These are phyloP conservation scores for Nemania sp. DNA, from an alignment of 2,329 filamentous ascomycete genomes.

Conservation along the genomic window DNA sequence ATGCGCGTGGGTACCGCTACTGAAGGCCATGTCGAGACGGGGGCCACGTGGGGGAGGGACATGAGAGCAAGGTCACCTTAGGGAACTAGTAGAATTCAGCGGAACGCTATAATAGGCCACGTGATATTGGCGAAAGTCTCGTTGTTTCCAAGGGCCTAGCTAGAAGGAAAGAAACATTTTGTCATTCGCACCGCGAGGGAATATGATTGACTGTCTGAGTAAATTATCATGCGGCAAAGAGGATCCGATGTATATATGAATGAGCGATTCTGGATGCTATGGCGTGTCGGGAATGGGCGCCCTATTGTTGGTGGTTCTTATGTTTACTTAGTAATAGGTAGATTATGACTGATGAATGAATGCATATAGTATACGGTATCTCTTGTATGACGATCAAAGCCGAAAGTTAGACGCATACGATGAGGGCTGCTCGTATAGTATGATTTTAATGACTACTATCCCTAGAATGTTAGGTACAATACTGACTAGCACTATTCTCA, in stretches of 20 bases:
- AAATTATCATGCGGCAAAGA: neutral
- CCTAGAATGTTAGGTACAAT: neutral
- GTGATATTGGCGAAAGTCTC: neutral
- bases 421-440: neutral
- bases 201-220: neutral
- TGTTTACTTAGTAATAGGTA: neutral
- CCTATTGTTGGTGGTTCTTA: neutral
- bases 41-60: too few relatives aligned
- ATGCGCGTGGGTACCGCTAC: conserved; percentile 30
- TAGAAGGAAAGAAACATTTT: neutral
- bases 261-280: neutral
- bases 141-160: neutral
- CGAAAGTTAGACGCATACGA: too few relatives aligned
- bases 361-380: too few relatives aligned
- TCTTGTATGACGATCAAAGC: neutral
- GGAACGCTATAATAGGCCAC: too few relatives aligned
- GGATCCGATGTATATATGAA: neutral
- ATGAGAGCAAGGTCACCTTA: too few relatives aligned
- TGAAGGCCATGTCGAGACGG: neutral
- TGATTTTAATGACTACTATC: too few relatives aligned
- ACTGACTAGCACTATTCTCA: neutral
- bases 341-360: too few relatives aligned
- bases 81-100: too few relatives aligned
- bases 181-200: neutral
- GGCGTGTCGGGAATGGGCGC: neutral